These are phyloP conservation scores for Nannochloropsis gaditana DNA, from an alignment of 108 stramenopile genomes.

Conservation along the genomic window DNA sequence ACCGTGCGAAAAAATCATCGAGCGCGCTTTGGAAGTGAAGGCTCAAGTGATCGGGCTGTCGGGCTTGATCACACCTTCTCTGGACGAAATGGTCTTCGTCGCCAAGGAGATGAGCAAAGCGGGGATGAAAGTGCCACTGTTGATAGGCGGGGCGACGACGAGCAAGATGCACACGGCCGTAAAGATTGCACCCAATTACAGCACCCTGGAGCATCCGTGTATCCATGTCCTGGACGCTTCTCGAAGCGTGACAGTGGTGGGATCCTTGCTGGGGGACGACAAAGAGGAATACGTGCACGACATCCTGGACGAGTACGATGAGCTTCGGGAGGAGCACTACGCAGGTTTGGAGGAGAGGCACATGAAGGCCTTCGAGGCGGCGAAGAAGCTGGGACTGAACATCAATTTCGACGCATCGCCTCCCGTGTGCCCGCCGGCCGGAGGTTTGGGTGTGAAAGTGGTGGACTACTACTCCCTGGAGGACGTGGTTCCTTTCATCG, in stretches of 20 bases:
- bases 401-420: slow-evolving; percentile 84
- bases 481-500: slow-evolving; percentile 91
- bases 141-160: slow-evolving; percentile 99
- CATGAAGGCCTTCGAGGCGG: slow-evolving; percentile 78
- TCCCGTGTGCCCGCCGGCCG: slow-evolving; percentile 65
- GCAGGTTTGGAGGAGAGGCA: slow-evolving; percentile 91
- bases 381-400: slow-evolving; percentile 58
- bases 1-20: slow-evolving; percentile 87
- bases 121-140: slow-evolving; percentile 83
- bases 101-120: slow-evolving; percentile 94
- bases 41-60: slow-evolving; percentile 96
- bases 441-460: slow-evolving; percentile 68
- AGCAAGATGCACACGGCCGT: slow-evolving; percentile 98
- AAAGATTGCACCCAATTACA: slow-evolving; percentile 92
- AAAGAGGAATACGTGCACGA: slow-evolving; percentile 86
- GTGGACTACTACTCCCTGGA: slow-evolving; percentile 67
- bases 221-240: slow-evolving; percentile 99
- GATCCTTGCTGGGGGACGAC: slow-evolving; percentile 71
- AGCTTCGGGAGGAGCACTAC: slow-evolving; percentile 93
- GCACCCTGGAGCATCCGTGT: slow-evolving; percentile 66
- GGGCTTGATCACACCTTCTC: slow-evolving; percentile 95
- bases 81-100: slow-evolving; percentile 99
- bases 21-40: slow-evolving; percentile 76
- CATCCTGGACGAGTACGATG: slow-evolving; percentile 86
- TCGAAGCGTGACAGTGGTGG: slow-evolving; percentile 92